These are phyloP conservation scores for Alternaria sp. DNA, from an alignment of 2,329 filamentous ascomycete genomes.

Conservation along the genomic window DNA sequence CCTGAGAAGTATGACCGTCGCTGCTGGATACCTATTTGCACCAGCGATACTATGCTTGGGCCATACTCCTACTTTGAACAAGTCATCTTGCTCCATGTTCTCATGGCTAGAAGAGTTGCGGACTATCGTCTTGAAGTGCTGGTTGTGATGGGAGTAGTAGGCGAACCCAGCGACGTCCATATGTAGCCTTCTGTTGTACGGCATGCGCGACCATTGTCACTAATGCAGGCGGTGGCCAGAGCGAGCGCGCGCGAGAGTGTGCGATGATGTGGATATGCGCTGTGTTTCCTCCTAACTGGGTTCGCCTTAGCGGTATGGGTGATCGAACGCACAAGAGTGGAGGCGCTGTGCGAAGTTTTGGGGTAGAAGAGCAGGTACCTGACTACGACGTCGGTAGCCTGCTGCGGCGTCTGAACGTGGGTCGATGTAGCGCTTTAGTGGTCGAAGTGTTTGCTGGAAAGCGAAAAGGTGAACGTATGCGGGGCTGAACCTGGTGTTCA, in stretches of 20 bases:
- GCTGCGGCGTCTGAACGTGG: background rate
- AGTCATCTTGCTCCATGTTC: background rate
- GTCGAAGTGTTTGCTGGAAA: background rate
- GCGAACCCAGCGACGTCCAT: background rate
- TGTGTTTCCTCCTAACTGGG: background rate
- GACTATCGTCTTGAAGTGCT: background rate
- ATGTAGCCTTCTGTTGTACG: background rate
- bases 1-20: constrained; percentile 48
- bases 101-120: background rate
- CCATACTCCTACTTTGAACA: background rate
- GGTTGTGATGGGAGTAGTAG: background rate
- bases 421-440: background rate
- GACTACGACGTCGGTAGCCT: background rate
- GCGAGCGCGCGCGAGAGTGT: background rate
- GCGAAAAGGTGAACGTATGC: background rate
- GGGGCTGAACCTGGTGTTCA: background rate
- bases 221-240: background rate
- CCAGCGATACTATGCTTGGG: constrained; percentile 60
- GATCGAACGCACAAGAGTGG: background rate
- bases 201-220: background rate
- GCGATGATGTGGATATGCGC: background rate
- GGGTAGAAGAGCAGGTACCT: background rate
- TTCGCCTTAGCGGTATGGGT: background rate
- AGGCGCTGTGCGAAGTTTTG: background rate
- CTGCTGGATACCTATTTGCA: constrained; percentile 67